These are phyloP conservation scores for Irpex rosettiformis DNA, from an alignment of 1,284 basidiomycete genomes.

Conservation along the genomic window DNA sequence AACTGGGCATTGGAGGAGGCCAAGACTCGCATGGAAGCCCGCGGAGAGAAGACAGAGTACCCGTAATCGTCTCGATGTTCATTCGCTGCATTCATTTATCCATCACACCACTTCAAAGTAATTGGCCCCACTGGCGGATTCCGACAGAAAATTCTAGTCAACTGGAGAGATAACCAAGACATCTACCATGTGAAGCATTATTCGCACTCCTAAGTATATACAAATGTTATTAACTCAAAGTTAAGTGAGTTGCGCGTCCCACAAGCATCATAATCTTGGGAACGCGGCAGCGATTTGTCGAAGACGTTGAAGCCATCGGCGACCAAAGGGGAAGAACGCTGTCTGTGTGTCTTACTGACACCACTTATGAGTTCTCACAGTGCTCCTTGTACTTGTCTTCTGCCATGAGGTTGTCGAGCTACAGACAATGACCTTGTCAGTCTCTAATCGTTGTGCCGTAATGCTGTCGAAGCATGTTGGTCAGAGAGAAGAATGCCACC, in stretches of 20 bases:
- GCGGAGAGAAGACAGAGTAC: constrained; percentile 83
- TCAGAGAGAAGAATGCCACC: constrained; percentile 13
- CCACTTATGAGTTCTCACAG: constrained; percentile 44
- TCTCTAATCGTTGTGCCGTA: not conserved
- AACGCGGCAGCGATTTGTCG: not conserved
- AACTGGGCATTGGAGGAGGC: constrained; percentile 89
- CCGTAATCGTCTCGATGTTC: constrained; percentile 12
- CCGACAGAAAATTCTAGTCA: no score
- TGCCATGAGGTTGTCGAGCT: constrained; percentile 76
- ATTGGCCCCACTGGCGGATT: no score
- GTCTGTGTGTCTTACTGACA: not conserved
- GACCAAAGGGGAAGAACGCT: not conserved
- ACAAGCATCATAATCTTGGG: not conserved
- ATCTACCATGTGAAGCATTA: not conserved
- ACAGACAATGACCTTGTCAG: not conserved
- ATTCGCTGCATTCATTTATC: not conserved
- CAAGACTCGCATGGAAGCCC: constrained; percentile 83
- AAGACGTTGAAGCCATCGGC: not conserved
- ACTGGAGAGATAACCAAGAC: not conserved
- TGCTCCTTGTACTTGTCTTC: constrained; percentile 78
- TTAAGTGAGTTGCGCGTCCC: not conserved
- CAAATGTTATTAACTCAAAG: not conserved
- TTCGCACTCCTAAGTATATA: not conserved
- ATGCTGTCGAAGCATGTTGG: not conserved
- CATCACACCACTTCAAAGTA: not conserved